Conservation (phyloP, 176 grass and related monocot genomes). For the Musa schizocarpa region DNA sequence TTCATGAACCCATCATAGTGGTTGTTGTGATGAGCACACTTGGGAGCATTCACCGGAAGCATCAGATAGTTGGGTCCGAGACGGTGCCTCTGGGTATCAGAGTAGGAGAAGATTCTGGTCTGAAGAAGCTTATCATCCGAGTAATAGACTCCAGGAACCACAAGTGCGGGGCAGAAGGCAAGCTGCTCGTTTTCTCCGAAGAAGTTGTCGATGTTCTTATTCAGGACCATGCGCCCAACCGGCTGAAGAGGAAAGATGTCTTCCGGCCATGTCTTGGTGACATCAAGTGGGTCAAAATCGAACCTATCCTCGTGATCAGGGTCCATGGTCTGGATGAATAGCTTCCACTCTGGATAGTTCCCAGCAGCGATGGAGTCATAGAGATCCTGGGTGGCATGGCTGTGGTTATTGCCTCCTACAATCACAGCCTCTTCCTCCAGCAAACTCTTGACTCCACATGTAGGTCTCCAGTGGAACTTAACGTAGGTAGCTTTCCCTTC, state of each 20-base stretch:
- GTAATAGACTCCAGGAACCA: slow-evolving; percentile 77
- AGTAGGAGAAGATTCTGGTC: slow-evolving; percentile 77
- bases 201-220: slow-evolving; percentile 89
- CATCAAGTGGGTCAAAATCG: slow-evolving; percentile 78
- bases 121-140: slow-evolving; percentile 93
- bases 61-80: slow-evolving; percentile 82
- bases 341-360: slow-evolving; percentile 76
- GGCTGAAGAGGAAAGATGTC: slow-evolving; percentile 77
- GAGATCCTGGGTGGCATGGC: slow-evolving; percentile 82
- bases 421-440: slow-evolving; percentile 73
- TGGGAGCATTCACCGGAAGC: slow-evolving; percentile 79
- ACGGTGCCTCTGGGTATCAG: slow-evolving; percentile 85
- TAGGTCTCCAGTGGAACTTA: slow-evolving; percentile 89
- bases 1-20: slow-evolving; percentile 85
- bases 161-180: slow-evolving; percentile 81
- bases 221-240: slow-evolving; percentile 76
- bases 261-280: slow-evolving; percentile 81
- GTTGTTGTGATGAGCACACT: slow-evolving; percentile 80
- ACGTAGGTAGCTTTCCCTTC: slow-evolving; percentile 69
- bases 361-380: slow-evolving; percentile 67
- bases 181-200: slow-evolving; percentile 75
- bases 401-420: slow-evolving; percentile 67
- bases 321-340: slow-evolving; percentile 71
- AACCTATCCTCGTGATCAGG: slow-evolving; percentile 63
- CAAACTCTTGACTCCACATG: slow-evolving; percentile 72